Evolutionary conservation across 2,329 filamentous ascomycete species (phyloP), one percentile per base, ranked within the genome.

Genomic region (Colletotrichum sidae): DNA sequence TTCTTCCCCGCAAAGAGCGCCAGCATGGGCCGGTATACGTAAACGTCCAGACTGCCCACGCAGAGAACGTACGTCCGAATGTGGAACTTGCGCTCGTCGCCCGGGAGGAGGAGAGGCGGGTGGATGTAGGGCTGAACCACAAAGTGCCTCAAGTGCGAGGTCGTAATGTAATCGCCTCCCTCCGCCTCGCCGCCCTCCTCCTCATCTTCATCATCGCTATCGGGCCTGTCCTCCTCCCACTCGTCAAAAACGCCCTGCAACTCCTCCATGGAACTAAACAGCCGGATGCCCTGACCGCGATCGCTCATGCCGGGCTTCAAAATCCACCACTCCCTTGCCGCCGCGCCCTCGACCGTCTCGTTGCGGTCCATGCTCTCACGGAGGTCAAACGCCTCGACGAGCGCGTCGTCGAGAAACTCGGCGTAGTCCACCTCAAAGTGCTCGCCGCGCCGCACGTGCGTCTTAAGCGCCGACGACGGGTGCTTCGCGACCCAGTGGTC

Each of bases 251-350:
- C 96, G 12, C 75, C 84, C 67, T 91, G 90, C n/a, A 99, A 81
- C 74, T 97, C 90, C 60, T 90, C 89, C 81, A 96, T 92, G 2
- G 89, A 93, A 71, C 88, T 92, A 77, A 99, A 99, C 0, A 99
- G 81, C 44, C 93, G 83, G 63, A 99, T 97, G 1, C 96, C 96
- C 75, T 97, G 94, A 0, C 95, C 96, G 33, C 95, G 87, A 75
- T 99, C 96, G 76, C 93, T 97, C 96, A 99, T 98, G 8, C 95
- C 92, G 0, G 96, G 95, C 79, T 99, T 99, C 65, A 99, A 78
- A 70, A 99, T 98, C 96, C 96, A 99, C 95, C 95, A 99, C 75
- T 96, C 89, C 65, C 86, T 84, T 46, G 85, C 80, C 17, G 60
- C 67, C 53, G 69, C 69, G 46, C 68, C 69, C 41, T 59, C 60